These are phyloP conservation scores for Pistacia vera DNA, from an alignment of 345 rosid species.

Conservation along the genomic window DNA sequence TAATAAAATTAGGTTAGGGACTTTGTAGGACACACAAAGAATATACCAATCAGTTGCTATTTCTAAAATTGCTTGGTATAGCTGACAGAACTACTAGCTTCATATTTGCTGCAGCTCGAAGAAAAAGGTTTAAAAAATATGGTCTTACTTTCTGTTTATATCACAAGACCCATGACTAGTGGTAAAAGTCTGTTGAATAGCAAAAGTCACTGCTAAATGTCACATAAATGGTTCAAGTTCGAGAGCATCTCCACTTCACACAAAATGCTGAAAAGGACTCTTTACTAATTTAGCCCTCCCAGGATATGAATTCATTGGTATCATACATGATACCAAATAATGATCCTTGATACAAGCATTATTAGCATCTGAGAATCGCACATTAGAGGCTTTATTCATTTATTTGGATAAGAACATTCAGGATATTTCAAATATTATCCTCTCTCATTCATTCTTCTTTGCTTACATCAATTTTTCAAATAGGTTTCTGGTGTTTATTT, in stretches of 20 bases:
- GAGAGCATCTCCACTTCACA: background rate
- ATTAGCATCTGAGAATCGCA: background rate
- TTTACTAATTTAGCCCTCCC: background rate
- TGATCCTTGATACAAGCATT: background rate
- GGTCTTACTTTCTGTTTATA: background rate
- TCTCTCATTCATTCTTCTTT: background rate
- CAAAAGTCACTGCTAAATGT: background rate
- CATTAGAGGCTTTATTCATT: too few relatives aligned
- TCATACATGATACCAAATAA: too few relatives aligned
- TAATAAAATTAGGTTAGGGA: background rate
- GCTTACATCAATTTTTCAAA: background rate
- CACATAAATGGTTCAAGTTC: background rate
- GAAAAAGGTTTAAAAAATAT: background rate
- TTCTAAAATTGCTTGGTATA: background rate
- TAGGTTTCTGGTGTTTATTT: background rate
- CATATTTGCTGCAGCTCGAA: background rate
- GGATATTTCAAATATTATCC: background rate
- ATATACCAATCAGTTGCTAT: background rate
- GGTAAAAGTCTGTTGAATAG: background rate
- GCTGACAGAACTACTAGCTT: background rate
- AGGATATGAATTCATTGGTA: background rate
- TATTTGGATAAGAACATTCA: too few relatives aligned
- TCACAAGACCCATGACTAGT: background rate
- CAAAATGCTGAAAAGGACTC: background rate
- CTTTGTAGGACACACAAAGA: background rate